A percentile compares a stretch with the other conserved stretches of the same genome.
Conservation (phyloP, 768 basidiomycete genomes). For the Podaxis sp. region DNA sequence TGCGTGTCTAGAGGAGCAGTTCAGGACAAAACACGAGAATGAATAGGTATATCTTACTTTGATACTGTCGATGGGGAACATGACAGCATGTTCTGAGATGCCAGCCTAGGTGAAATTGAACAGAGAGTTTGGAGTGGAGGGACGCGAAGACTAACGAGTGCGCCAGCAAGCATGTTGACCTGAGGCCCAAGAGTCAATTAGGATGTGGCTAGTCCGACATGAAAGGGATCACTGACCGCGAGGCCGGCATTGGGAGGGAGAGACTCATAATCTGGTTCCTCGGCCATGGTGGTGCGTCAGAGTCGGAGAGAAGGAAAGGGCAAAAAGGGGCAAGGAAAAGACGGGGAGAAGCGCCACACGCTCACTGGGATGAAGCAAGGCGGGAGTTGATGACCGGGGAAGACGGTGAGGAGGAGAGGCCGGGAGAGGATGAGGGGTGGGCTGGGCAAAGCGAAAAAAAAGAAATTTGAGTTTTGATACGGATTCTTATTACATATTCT, state of each 20-base stretch:
- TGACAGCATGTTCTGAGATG: conserved; percentile 98
- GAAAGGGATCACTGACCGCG: conserved; percentile 45
- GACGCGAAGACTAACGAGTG: conserved; percentile 61
- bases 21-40: conserved; percentile 8
- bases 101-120: conserved; percentile 66
- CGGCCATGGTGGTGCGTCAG: conserved; percentile 16
- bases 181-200: conserved; percentile 28
- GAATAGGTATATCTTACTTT: conserved; percentile 60
- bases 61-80: conserved; percentile 98
- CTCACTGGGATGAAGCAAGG: neutral
- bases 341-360: neutral
- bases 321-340: neutral
- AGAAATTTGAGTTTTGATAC: neutral
- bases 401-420: neutral
- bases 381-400: neutral
- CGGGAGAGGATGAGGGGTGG: neutral
- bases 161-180: conserved; percentile 98
- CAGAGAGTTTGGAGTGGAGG: conserved; percentile 1
- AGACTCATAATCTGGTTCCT: conserved; percentile 21
- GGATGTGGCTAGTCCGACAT: neutral
- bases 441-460: neutral
- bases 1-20: conserved; percentile 74
- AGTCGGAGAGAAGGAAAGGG: neutral
- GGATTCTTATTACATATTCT: neutral
- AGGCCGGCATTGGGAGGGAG: conserved; percentile 74